phyloP scores from a whole-genome alignment of 2,329 filamentous ascomycete species.

The Venturiaceae sp. region DNA sequence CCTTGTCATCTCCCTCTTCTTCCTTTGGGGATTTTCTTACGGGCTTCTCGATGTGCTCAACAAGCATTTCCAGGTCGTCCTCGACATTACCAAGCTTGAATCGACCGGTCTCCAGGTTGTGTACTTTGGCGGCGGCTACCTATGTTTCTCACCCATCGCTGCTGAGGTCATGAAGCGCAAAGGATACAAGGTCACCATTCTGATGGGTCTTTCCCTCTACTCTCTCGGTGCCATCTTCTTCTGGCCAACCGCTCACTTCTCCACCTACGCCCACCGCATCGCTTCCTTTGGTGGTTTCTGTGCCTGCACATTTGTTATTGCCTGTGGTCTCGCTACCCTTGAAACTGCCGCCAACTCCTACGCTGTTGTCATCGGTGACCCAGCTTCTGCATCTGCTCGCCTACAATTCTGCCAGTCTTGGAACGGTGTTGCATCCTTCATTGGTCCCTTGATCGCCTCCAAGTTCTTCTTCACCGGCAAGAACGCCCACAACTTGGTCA shows the following conservation, averaged over 20 bases:
- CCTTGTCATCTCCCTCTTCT: slow-evolving; percentile 38
- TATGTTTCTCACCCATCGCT: too few relatives aligned
- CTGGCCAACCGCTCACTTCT: too few relatives aligned
- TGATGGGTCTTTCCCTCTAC: slow-evolving; percentile 59
- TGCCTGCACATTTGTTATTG: slow-evolving; percentile 60
- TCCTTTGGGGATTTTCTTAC: slow-evolving; percentile 43
- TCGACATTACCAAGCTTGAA: slow-evolving; percentile 38
- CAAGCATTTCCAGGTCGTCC: slow-evolving; percentile 30
- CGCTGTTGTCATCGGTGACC: too few relatives aligned
- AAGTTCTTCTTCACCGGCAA: slow-evolving; percentile 60
- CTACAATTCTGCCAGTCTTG: slow-evolving; percentile 46
- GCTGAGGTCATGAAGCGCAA: too few relatives aligned
- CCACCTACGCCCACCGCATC: slow-evolving; percentile 63
- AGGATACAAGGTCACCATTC: too few relatives aligned
- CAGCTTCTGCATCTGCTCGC: too few relatives aligned
- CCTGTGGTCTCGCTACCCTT: slow-evolving; percentile 63
- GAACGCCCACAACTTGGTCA: slow-evolving; percentile 44
- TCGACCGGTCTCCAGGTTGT: slow-evolving; percentile 54
- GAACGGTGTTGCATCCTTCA: neutral
- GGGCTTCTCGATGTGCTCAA: slow-evolving; percentile 36
- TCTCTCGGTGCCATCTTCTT: slow-evolving; percentile 65
- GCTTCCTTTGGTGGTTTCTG: slow-evolving; percentile 67
- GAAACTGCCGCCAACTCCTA: slow-evolving; percentile 74
- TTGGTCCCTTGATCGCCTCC: slow-evolving; percentile 48
- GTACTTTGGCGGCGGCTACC: too few relatives aligned